These are phyloP conservation scores for Backusella westeae DNA, from an alignment of 192 early-diverging fungal genomes.

Conservation along the genomic window DNA sequence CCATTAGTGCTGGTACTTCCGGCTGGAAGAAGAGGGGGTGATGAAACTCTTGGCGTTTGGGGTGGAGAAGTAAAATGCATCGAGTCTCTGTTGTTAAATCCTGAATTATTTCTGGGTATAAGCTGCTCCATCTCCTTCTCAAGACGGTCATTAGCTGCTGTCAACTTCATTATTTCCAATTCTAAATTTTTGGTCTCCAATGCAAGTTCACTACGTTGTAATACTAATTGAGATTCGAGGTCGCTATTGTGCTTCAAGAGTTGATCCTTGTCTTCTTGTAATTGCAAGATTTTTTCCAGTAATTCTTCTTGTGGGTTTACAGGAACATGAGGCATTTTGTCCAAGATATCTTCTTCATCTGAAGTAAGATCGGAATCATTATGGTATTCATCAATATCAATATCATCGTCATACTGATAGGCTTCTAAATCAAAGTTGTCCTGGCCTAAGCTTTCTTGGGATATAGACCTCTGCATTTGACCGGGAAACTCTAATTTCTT, in stretches of 20 bases:
- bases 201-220: constrained; percentile 20
- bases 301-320: constrained; percentile 11
- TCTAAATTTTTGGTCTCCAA: constrained; percentile 31
- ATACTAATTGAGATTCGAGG: constrained; percentile 26
- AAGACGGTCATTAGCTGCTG: constrained; percentile 35
- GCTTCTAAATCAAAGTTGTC: neutral
- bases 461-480: neutral
- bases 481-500: neutral
- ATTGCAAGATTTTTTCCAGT: constrained; percentile 12
- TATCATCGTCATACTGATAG: neutral
- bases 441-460: neutral
- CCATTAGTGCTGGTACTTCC: neutral
- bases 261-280: constrained; percentile 31
- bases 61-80: constrained; percentile 20
- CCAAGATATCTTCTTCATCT: constrained; percentile 4
- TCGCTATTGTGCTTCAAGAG: constrained; percentile 26
- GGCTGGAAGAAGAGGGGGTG: constrained; percentile 3
- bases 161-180: constrained; percentile 29
- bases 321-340: neutral
- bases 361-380: neutral
- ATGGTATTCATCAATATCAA: neutral
- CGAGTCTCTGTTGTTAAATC: neutral
- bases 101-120: constrained; percentile 20
- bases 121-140: constrained; percentile 41
- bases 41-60: constrained; percentile 16